These are phyloP conservation scores for Ilyonectria robusta DNA, from an alignment of 2,329 filamentous ascomycete genomes.

Conservation along the genomic window DNA sequence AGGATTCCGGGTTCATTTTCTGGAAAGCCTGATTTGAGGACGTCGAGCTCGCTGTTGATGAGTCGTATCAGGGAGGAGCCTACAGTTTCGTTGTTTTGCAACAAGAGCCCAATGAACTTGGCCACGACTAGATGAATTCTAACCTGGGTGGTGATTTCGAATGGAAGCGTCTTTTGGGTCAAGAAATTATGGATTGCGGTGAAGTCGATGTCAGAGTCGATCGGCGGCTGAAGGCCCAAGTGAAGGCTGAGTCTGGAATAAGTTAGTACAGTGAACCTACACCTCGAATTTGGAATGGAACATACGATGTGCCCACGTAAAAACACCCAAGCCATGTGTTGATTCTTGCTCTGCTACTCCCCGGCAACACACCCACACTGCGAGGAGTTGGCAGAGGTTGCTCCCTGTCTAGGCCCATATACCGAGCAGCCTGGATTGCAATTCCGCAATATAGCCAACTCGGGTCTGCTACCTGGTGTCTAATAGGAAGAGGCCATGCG, in stretches of 20 bases:
- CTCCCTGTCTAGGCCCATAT: conserved; percentile 35
- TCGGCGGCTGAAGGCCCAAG: conserved; percentile 28
- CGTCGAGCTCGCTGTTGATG: conserved; percentile 35
- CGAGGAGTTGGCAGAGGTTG: conserved; percentile 31
- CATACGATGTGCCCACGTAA: conserved; percentile 35
- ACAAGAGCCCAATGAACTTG: conserved; percentile 34
- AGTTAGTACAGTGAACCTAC: neutral
- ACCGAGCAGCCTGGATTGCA: conserved; percentile 37
- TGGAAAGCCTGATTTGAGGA: conserved; percentile 14
- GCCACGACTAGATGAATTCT: conserved; percentile 33
- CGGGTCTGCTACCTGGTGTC: conserved; percentile 28
- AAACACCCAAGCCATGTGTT: conserved; percentile 39
- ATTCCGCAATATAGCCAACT: conserved; percentile 39
- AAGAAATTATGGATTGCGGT: conserved; percentile 30
- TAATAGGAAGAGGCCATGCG: conserved; percentile 35
- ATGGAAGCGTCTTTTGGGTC: conserved; percentile 21
- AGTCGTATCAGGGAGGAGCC: conserved; percentile 33
- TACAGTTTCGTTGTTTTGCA: conserved; percentile 30
- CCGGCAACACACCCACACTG: conserved; percentile 29
- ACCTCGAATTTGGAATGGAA: neutral
- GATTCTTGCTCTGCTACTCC: conserved; percentile 26
- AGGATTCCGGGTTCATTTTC: conserved; percentile 6
- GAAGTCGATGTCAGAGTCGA: conserved; percentile 35
- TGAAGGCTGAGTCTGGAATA: conserved; percentile 32
- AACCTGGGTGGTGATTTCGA: conserved; percentile 25